A percentile compares a stretch with the other conserved stretches of the same genome.
These are phyloP conservation scores for Nannochloris sp. DNA, from an alignment of 139 green algal species.

Conservation along the genomic window DNA sequence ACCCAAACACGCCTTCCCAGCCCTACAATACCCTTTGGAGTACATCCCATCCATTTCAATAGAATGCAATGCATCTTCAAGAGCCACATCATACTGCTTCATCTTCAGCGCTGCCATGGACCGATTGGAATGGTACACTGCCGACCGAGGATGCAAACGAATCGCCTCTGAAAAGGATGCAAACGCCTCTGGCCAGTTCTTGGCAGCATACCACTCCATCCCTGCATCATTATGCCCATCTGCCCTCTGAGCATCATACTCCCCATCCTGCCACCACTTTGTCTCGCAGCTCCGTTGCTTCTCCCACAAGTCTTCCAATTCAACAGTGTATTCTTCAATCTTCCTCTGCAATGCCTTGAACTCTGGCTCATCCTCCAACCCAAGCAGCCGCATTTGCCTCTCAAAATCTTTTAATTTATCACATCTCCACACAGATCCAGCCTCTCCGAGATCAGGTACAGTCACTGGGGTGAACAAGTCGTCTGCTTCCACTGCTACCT, in stretches of 20 bases:
- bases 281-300: slow-evolving; percentile 13
- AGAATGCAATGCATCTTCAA: slow-evolving; percentile 25
- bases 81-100: slow-evolving; percentile 21
- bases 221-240: slow-evolving; percentile 36
- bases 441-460: slow-evolving; percentile 14
- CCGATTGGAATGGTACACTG: slow-evolving; percentile 45
- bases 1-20: slow-evolving; percentile 15
- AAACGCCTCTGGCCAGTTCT: slow-evolving; percentile 32
- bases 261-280: slow-evolving; percentile 41
- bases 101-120: slow-evolving; percentile 41
- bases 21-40: slow-evolving; percentile 10
- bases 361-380: slow-evolving; percentile 14
- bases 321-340: slow-evolving; percentile 9
- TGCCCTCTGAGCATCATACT: slow-evolving; percentile 28
- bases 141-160: slow-evolving; percentile 25
- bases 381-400: slow-evolving; percentile 8
- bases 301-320: slow-evolving; percentile 18
- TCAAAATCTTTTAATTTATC: slow-evolving; percentile 23
- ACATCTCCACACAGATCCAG: slow-evolving; percentile 22
- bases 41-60: slow-evolving; percentile 19
- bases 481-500: no score
- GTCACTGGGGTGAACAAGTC: neutral
- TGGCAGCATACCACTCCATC: slow-evolving; percentile 3
- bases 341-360: slow-evolving; percentile 1
- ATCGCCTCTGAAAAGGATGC: slow-evolving; percentile 50